phyloP scores from a whole-genome alignment of 2,329 filamentous ascomycete genomes.

The Botryotinia globosa region DNA sequence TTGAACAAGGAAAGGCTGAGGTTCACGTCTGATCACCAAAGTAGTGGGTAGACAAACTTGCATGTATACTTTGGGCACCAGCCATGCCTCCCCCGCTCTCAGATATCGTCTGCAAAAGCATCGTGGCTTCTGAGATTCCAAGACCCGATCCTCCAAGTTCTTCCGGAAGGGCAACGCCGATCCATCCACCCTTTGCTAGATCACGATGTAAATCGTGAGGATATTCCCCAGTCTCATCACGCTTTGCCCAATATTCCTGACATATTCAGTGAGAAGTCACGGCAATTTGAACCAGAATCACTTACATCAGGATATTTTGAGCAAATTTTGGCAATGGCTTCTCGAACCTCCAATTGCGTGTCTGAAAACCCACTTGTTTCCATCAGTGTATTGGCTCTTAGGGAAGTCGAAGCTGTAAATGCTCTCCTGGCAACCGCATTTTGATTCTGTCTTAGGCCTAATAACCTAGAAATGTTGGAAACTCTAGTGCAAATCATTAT shows the following conservation, averaged over 20 bases:
- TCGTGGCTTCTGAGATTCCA: slow-evolving; percentile 76
- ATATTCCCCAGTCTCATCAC: slow-evolving; percentile 67
- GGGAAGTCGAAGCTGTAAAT: slow-evolving; percentile 29
- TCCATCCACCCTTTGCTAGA: slow-evolving; percentile 72
- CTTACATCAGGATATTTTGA: slow-evolving; percentile 61
- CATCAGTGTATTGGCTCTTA: slow-evolving; percentile 52
- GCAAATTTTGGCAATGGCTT: slow-evolving; percentile 67
- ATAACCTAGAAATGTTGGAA: background rate
- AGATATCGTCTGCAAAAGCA: slow-evolving; percentile 83
- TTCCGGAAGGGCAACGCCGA: slow-evolving; percentile 77
- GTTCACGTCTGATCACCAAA: background rate
- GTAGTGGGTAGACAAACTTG: slow-evolving; percentile 39
- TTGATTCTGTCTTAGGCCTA: background rate
- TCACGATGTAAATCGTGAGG: slow-evolving; percentile 74
- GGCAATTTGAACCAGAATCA: background rate
- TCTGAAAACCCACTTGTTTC: slow-evolving; percentile 70
- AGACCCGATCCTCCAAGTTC: slow-evolving; percentile 70
- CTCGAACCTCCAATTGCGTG: slow-evolving; percentile 68
- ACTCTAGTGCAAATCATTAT: slow-evolving; percentile 14
- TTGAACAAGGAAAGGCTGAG: background rate
- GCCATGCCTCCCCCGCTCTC: slow-evolving; percentile 79
- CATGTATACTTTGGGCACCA: slow-evolving; percentile 60
- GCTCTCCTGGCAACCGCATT: slow-evolving; percentile 9
- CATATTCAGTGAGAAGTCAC: background rate
- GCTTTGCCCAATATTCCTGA: slow-evolving; percentile 69